A percentile compares a stretch with the other conserved stretches of the same genome.
Conservation (phyloP, 2,329 filamentous ascomycete genomes). For the Apiospora koreana region DNA sequence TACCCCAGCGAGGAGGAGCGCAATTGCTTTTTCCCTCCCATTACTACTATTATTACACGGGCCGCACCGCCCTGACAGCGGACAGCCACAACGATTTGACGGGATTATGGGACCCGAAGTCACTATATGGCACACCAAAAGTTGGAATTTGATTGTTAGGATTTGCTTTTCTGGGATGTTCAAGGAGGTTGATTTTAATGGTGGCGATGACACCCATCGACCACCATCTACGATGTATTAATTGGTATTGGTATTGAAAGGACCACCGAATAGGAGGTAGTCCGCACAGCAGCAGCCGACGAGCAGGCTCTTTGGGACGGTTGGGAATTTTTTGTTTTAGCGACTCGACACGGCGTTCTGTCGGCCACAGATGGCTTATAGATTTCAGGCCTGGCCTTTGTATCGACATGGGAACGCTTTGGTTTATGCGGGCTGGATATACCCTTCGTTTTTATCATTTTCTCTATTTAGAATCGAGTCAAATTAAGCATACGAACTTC, state of each 20-base stretch:
- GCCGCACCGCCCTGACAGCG: neutral
- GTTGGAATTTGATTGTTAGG: neutral
- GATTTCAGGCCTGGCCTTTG: neutral
- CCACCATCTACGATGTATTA: neutral
- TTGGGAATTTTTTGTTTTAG: neutral
- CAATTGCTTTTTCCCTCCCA: slow-evolving; percentile 6
- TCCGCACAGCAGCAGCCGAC: neutral
- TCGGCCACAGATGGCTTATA: slow-evolving; percentile 9
- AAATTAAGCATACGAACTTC: neutral
- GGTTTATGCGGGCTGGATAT: slow-evolving; percentile 10
- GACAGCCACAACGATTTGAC: neutral
- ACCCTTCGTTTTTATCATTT: slow-evolving; percentile 5
- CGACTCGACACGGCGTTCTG: slow-evolving; percentile 6
- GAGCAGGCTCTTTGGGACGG: slow-evolving; percentile 10
- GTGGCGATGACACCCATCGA: neutral
- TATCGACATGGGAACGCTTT: neutral
- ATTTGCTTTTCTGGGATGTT: neutral
- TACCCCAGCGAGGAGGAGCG: slow-evolving; percentile 12
- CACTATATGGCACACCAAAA: neutral
- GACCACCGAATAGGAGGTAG: neutral
- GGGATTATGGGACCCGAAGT: slow-evolving; percentile 6
- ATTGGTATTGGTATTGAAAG: slow-evolving; percentile 9
- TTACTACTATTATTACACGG: neutral
- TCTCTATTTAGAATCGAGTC: neutral
- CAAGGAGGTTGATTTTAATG: slow-evolving; percentile 5